phyloP scores from a whole-genome alignment of 805 yeast genomes.

The Myxozyma mucilagina region DNA sequence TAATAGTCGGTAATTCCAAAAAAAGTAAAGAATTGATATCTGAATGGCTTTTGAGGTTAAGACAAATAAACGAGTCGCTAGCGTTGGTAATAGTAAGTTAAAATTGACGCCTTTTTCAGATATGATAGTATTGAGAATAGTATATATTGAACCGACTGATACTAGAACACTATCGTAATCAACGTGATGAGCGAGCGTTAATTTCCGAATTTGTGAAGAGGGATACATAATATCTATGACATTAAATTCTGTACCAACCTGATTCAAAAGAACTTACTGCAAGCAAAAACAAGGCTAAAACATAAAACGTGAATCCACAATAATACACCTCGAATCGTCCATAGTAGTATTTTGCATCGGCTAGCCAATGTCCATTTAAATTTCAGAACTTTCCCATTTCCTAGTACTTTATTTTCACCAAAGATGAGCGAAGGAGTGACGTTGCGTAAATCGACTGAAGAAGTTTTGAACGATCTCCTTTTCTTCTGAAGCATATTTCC shows the following conservation, averaged over 20 bases:
- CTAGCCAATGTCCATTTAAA: constrained; percentile 6
- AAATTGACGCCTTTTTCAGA: background rate
- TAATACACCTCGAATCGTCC: constrained; percentile 14
- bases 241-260: background rate
- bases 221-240: constrained; percentile 5
- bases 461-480: background rate
- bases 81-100: background rate
- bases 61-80: background rate
- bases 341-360: constrained; percentile 6
- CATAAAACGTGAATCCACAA: constrained; percentile 1
- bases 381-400: constrained; percentile 5
- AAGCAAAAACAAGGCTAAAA: background rate
- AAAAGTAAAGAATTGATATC: constrained; percentile 8
- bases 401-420: background rate
- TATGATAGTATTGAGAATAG: background rate
- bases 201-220: background rate
- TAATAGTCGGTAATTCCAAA: constrained; percentile 20
- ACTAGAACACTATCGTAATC: background rate
- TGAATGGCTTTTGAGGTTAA: constrained; percentile 1
- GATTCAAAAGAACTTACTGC: constrained; percentile 2
- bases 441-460: background rate
- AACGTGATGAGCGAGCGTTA: background rate
- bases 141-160: background rate
- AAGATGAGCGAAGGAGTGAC: constrained; percentile 1
- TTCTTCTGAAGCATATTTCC: constrained; percentile 16